Evolutionary conservation across 805 yeast species (phyloP).

Genomic region (Wickerhamomyces bovis): DNA sequence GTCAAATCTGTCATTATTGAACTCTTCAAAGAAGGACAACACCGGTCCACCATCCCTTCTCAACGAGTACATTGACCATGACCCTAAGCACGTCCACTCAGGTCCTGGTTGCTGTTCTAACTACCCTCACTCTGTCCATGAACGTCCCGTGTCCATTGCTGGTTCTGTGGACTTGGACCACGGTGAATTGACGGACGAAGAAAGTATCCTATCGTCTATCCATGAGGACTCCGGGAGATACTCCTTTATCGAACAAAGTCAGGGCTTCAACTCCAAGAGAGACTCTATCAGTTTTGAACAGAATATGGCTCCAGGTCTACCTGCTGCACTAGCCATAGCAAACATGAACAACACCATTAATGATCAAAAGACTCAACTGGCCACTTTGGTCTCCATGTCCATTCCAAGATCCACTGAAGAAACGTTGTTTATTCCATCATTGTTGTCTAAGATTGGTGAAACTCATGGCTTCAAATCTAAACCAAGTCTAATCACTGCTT

Average conservation of each 20-base stretch:
- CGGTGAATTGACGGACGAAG: constrained; percentile 46
- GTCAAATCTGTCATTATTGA: constrained; percentile 28
- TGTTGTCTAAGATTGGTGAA: constrained; percentile 63
- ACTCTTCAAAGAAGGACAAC: constrained; percentile 16
- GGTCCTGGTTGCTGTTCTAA: constrained; percentile 55
- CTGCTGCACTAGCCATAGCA: constrained; percentile 57
- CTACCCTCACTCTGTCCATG: constrained; percentile 49
- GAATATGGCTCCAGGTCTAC: constrained; percentile 70
- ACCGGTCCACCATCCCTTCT: constrained; percentile 5
- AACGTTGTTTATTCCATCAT: constrained; percentile 65
- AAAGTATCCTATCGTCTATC: constrained; percentile 25
- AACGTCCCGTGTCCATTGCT: constrained; percentile 57
- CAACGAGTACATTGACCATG: constrained; percentile 18
- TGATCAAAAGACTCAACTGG: constrained; percentile 38
- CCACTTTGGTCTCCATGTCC: constrained; percentile 60
- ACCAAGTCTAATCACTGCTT: constrained; percentile 65
- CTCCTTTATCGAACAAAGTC: not conserved
- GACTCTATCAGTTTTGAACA: constrained; percentile 49
- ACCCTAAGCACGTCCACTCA: constrained; percentile 33
- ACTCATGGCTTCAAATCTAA: constrained; percentile 67
- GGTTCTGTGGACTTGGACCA: constrained; percentile 48
- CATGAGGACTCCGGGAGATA: constrained; percentile 1
- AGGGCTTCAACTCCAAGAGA: constrained; percentile 1
- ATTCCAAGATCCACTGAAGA: constrained; percentile 77
- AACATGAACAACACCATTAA: constrained; percentile 36